Conservation (phyloP, 495 filamentous ascomycete genomes). For the Neurospora tetraspora region DNA sequence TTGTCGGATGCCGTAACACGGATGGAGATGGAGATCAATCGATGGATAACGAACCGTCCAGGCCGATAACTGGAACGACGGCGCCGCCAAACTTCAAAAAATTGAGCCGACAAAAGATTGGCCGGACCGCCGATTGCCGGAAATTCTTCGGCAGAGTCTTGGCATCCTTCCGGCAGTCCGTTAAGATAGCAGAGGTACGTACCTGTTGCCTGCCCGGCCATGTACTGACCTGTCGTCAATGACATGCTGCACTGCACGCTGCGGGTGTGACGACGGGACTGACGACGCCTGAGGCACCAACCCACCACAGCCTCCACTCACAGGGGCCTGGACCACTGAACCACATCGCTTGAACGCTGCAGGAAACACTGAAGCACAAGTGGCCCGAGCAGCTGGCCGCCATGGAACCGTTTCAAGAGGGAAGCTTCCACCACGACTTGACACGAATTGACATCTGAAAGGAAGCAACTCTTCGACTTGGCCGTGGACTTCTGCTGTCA, state of each 20-base stretch:
- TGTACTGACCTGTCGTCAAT: background rate
- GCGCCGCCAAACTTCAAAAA: constrained; percentile 11
- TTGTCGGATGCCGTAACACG: background rate
- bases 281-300: background rate
- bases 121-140: constrained; percentile 19
- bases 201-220: background rate
- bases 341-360: background rate
- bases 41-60: background rate
- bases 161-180: background rate
- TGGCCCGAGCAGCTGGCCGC: background rate
- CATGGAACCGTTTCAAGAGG: background rate
- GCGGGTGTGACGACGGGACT: background rate
- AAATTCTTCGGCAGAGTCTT: constrained; percentile 3
- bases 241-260: too few relatives aligned
- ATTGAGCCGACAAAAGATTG: constrained; percentile 8
- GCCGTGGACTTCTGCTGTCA: background rate
- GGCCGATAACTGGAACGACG: background rate
- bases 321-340: background rate
- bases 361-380: background rate
- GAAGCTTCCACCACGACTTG: background rate
- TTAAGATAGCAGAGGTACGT: background rate
- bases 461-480: background rate
- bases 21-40: background rate
- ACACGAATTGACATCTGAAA: background rate
- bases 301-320: background rate